These are phyloP conservation scores for Ceratocystis huliohia DNA, from an alignment of 2,329 filamentous ascomycete species.

Conservation along the genomic window DNA sequence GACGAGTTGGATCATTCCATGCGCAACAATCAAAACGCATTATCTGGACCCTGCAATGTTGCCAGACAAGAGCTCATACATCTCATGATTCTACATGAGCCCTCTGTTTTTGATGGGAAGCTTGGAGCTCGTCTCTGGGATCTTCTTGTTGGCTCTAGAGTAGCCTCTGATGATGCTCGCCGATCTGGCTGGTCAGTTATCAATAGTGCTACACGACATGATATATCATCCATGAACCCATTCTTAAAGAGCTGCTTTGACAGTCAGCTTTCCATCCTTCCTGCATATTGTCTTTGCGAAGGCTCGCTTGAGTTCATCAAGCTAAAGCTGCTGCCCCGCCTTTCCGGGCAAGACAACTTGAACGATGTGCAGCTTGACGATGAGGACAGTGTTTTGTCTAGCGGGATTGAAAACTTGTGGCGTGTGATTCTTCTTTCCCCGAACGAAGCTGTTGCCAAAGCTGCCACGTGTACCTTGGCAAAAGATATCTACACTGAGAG, in stretches of 20 bases:
- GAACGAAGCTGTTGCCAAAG: slow-evolving; percentile 49
- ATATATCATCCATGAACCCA: slow-evolving; percentile 36
- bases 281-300: slow-evolving; percentile 45
- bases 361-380: slow-evolving; percentile 39
- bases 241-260: slow-evolving; percentile 44
- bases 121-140: slow-evolving; percentile 58
- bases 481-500: slow-evolving; percentile 55
- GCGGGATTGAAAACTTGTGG: slow-evolving; percentile 64
- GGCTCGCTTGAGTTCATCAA: slow-evolving; percentile 53
- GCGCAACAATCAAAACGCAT: slow-evolving; percentile 29
- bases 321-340: slow-evolving; percentile 36
- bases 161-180: slow-evolving; percentile 47
- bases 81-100: slow-evolving; percentile 47
- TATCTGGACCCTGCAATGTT: slow-evolving; percentile 37
- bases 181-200: slow-evolving; percentile 58
- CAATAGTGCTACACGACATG: slow-evolving; percentile 33
- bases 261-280: slow-evolving; percentile 44
- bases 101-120: slow-evolving; percentile 47
- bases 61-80: slow-evolving; percentile 46
- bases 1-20: slow-evolving; percentile 51
- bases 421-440: slow-evolving; percentile 61
- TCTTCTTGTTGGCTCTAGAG: slow-evolving; percentile 53
- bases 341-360: slow-evolving; percentile 30
- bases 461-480: slow-evolving; percentile 59
- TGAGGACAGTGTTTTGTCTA: slow-evolving; percentile 39